phyloP scores from a whole-genome alignment of 345 rosid species.

The sweet orange (Citrus sinensis) region DNA sequence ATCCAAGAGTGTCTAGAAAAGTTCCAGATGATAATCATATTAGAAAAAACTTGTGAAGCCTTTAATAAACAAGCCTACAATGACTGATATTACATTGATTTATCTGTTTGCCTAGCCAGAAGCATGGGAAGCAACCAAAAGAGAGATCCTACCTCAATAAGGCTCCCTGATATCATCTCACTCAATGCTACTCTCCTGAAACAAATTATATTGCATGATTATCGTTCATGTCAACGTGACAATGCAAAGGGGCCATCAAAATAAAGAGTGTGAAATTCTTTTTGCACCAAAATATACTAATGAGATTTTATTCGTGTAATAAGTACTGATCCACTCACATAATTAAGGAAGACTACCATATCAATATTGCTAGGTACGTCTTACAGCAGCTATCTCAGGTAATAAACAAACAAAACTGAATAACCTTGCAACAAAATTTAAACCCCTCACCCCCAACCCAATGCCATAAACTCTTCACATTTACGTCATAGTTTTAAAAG shows the following conservation, averaged over 20 bases:
- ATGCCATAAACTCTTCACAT: neutral
- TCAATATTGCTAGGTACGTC: slow-evolving; percentile 70
- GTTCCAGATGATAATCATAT: neutral
- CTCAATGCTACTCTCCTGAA: slow-evolving; percentile 94
- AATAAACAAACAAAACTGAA: neutral
- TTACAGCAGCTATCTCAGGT: slow-evolving; percentile 57
- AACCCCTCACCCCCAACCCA: too few species aligned
- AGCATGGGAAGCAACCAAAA: neutral
- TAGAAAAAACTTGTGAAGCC: neutral
- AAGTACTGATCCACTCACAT: slow-evolving; percentile 55
- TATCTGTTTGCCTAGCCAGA: neutral
- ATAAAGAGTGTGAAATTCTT: neutral
- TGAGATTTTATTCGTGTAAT: neutral
- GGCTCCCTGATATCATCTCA: slow-evolving; percentile 83
- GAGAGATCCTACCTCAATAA: slow-evolving; percentile 62
- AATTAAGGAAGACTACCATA: slow-evolving; percentile 80
- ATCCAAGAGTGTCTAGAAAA: neutral
- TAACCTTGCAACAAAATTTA: slow-evolving; percentile 1
- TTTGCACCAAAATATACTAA: neutral
- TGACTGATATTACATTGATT: slow-evolving; percentile 10
- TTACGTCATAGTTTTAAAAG: neutral
- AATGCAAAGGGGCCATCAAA: neutral
- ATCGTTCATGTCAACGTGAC: slow-evolving; percentile 1
- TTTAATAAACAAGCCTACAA: neutral
- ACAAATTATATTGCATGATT: slow-evolving; percentile 22